phyloP scores from a whole-genome alignment of 352 stramenopile genomes.

The Phytophthora pisi region DNA sequence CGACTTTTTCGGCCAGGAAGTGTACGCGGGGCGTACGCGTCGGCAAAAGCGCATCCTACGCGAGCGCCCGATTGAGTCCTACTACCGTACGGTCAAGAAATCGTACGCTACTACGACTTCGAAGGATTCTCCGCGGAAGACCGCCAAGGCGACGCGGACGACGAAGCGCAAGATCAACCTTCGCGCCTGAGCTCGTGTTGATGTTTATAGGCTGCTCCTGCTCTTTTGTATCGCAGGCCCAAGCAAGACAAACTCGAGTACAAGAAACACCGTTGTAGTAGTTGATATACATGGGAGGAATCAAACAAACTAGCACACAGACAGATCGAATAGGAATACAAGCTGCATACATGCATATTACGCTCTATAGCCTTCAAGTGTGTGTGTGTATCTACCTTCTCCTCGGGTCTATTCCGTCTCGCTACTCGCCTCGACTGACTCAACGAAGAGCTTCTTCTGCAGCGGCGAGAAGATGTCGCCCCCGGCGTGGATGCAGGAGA shows the following conservation, averaged over 20 bases:
- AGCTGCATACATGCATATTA: slow-evolving; percentile 36
- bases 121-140: slow-evolving; percentile 25
- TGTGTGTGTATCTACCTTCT: slow-evolving; percentile 3
- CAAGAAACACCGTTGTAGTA: slow-evolving; percentile 5
- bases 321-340: slow-evolving; percentile 31
- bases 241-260: slow-evolving; percentile 19
- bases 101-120: slow-evolving; percentile 33
- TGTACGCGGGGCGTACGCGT: slow-evolving; percentile 69
- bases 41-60: slow-evolving; percentile 63
- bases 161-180: slow-evolving; percentile 39
- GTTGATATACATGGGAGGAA: slow-evolving; percentile 27
- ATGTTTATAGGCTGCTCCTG: slow-evolving; percentile 17
- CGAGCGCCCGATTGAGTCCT: slow-evolving; percentile 73
- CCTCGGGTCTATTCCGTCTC: slow-evolving; percentile 10
- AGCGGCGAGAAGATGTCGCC: slow-evolving; percentile 82
- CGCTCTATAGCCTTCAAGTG: slow-evolving; percentile 18
- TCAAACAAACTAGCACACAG: background rate
- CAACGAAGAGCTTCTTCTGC: slow-evolving; percentile 85
- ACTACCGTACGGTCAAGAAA: slow-evolving; percentile 84
- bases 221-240: slow-evolving; percentile 14
- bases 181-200: slow-evolving; percentile 17
- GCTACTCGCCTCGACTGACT: slow-evolving; percentile 45
- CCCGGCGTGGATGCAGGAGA: slow-evolving; percentile 83
- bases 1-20: slow-evolving; percentile 71
- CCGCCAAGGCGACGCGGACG: slow-evolving; percentile 23